phyloP scores from a whole-genome alignment of 225 moss, liverwort and hornwort genomes.

The Bryum argenteum region DNA sequence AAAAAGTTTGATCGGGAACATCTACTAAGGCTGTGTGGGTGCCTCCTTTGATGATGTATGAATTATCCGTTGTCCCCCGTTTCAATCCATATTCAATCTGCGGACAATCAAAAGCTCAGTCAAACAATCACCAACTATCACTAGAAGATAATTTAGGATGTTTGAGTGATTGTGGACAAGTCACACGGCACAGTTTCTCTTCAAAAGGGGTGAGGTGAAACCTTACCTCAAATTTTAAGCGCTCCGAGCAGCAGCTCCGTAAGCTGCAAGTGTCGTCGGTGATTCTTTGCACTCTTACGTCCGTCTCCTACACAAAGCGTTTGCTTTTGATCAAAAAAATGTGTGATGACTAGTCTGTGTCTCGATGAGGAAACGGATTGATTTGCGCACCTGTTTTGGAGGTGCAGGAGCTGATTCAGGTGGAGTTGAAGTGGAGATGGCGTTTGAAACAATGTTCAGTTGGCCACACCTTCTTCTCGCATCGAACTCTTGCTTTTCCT shows the following conservation, averaged over 20 bases:
- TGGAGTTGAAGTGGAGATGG: constrained; percentile 46
- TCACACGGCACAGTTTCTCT: too few relatives aligned
- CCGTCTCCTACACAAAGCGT: constrained; percentile 62
- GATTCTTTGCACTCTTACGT: constrained; percentile 62
- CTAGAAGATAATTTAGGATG: too few relatives aligned
- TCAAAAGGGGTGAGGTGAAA: not conserved
- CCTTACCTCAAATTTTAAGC: constrained; percentile 53
- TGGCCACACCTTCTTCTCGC: constrained; percentile 36
- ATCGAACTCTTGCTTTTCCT: constrained; percentile 32
- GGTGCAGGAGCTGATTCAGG: constrained; percentile 46
- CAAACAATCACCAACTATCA: too few relatives aligned
- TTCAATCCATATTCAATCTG: constrained; percentile 94
- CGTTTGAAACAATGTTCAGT: constrained; percentile 33
- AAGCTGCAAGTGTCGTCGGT: constrained; percentile 69
- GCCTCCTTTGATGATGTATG: constrained; percentile 74
- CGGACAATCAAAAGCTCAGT: too few relatives aligned
- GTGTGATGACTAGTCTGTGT: too few relatives aligned
- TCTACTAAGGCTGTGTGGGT: constrained; percentile 70
- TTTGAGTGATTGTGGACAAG: too few relatives aligned
- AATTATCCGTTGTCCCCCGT: constrained; percentile 91
- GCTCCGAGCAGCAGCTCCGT: constrained; percentile 63
- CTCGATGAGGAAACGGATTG: not conserved
- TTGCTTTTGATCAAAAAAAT: not conserved
- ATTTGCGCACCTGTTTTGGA: constrained; percentile 39
- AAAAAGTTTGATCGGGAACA: constrained; percentile 77